A percentile compares a stretch with the other conserved stretches of the same genome.
phyloP scores from a whole-genome alignment of 108 stramenopile species.

The Fistulifera pelliculosa region DNA sequence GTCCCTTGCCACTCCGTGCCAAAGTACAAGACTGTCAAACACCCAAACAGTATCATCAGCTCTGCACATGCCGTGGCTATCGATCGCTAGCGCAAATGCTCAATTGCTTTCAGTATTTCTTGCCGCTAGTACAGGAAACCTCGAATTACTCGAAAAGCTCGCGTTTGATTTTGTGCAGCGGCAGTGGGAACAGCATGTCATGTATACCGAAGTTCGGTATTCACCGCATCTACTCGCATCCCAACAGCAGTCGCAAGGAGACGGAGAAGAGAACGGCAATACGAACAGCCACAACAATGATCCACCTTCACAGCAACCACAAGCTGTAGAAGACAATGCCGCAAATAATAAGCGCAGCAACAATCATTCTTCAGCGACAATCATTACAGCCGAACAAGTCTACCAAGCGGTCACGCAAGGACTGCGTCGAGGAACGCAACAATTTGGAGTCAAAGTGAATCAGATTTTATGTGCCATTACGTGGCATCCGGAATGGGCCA shows the following conservation, averaged over 20 bases:
- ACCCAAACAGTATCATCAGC: slow-evolving; percentile 24
- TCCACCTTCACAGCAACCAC: too few species aligned
- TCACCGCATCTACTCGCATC: slow-evolving; percentile 47
- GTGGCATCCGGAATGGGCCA: slow-evolving; percentile 61
- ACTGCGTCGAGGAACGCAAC: slow-evolving; percentile 29
- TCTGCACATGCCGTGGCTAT: slow-evolving; percentile 49
- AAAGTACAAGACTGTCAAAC: slow-evolving; percentile 31
- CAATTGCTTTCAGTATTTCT: slow-evolving; percentile 53
- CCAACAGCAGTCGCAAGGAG: slow-evolving; percentile 7
- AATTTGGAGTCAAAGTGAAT: slow-evolving; percentile 36
- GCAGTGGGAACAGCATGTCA: slow-evolving; percentile 48
- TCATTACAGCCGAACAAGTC: slow-evolving; percentile 14
- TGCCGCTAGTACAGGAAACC: slow-evolving; percentile 47
- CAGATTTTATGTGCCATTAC: slow-evolving; percentile 61
- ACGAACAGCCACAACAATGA: too few species aligned
- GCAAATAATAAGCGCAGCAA: too few species aligned
- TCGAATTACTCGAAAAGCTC: slow-evolving; percentile 40
- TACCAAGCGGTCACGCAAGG: slow-evolving; percentile 36
- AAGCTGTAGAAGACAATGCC: too few species aligned
- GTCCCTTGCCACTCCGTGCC: slow-evolving; percentile 7
- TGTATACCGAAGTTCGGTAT: slow-evolving; percentile 72
- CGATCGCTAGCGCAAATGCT: slow-evolving; percentile 47
- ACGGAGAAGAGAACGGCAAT: too few species aligned
- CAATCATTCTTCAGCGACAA: neutral
- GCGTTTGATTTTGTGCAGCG: slow-evolving; percentile 48